Conservation (phyloP, 2,329 filamentous ascomycete species). For the Dothidotthia symphoricarpi region DNA sequence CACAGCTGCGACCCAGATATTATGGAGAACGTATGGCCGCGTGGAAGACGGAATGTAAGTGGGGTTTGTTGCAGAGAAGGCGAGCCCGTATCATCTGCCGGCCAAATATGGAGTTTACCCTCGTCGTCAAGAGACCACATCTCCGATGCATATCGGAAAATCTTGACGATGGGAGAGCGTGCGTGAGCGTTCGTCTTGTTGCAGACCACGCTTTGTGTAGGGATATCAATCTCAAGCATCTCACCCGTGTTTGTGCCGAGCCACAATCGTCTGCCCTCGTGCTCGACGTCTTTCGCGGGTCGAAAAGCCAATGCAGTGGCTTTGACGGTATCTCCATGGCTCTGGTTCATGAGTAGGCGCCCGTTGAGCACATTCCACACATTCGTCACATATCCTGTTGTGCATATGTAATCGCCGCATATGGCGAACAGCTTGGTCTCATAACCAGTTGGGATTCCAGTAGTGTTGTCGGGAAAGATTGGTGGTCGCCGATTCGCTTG, state of each 20-base stretch:
- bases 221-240: conserved; percentile 82
- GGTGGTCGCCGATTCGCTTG: conserved; percentile 83
- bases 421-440: conserved; percentile 84
- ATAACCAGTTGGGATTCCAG: conserved; percentile 78
- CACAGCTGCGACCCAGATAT: conserved; percentile 82
- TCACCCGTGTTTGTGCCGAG: conserved; percentile 87
- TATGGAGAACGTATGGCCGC: conserved; percentile 83
- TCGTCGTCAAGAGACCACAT: conserved; percentile 93
- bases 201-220: conserved; percentile 66
- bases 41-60: conserved; percentile 73
- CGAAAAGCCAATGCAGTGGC: conserved; percentile 83
- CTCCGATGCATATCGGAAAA: conserved; percentile 81
- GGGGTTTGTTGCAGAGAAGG: conserved; percentile 74
- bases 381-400: conserved; percentile 79
- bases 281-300: conserved; percentile 70
- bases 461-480: conserved; percentile 66
- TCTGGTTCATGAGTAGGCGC: conserved; percentile 74
- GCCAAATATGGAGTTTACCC: conserved; percentile 85
- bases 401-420: conserved; percentile 83
- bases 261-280: conserved; percentile 83
- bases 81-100: conserved; percentile 69
- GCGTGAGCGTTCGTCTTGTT: conserved; percentile 72
- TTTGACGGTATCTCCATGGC: conserved; percentile 81
- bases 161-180: conserved; percentile 75
- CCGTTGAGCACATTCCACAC: conserved; percentile 86